Conservation (phyloP, 805 yeast genomes). For the Wickerhamomyces strasburgensis region DNA sequence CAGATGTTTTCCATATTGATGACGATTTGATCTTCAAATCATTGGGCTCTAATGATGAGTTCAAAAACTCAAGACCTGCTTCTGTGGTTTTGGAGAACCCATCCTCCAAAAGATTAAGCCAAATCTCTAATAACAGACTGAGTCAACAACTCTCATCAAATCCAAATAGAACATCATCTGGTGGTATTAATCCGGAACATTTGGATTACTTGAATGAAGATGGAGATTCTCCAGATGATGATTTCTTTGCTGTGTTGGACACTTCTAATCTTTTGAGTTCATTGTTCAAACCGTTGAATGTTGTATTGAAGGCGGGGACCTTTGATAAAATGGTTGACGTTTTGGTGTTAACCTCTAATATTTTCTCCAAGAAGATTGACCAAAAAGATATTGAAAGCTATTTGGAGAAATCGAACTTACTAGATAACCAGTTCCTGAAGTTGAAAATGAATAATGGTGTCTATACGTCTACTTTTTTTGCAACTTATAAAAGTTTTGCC, state of each 20-base stretch:
- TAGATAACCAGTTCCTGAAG: constrained; percentile 37
- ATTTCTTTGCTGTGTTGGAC: constrained; percentile 31
- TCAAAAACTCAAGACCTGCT: constrained; percentile 36
- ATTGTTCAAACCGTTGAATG: constrained; percentile 30
- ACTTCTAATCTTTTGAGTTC: constrained; percentile 22
- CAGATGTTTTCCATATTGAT: constrained; percentile 50
- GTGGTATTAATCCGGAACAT: constrained; percentile 8
- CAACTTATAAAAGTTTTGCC: constrained; percentile 63
- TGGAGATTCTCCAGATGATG: constrained; percentile 23
- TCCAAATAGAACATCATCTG: constrained; percentile 1
- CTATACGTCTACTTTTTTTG: constrained; percentile 63
- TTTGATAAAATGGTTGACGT: constrained; percentile 76
- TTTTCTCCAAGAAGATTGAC: constrained; percentile 43
- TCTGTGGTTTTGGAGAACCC: constrained; percentile 45
- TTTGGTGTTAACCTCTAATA: constrained; percentile 64
- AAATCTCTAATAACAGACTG: constrained; percentile 28
- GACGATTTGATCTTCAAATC: constrained; percentile 59
- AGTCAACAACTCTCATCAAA: constrained; percentile 10
- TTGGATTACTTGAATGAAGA: background rate
- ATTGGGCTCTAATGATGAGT: constrained; percentile 30
- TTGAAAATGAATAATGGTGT: constrained; percentile 59
- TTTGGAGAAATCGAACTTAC: constrained; percentile 28
- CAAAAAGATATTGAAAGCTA: constrained; percentile 39
- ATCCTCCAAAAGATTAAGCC: constrained; percentile 35
- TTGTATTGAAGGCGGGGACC: constrained; percentile 63